A percentile compares a stretch with the other conserved stretches of the same genome.
Evolutionary conservation across 2,329 filamentous ascomycete genomes (phyloP).

Genomic region (Beauveria australis): DNA sequence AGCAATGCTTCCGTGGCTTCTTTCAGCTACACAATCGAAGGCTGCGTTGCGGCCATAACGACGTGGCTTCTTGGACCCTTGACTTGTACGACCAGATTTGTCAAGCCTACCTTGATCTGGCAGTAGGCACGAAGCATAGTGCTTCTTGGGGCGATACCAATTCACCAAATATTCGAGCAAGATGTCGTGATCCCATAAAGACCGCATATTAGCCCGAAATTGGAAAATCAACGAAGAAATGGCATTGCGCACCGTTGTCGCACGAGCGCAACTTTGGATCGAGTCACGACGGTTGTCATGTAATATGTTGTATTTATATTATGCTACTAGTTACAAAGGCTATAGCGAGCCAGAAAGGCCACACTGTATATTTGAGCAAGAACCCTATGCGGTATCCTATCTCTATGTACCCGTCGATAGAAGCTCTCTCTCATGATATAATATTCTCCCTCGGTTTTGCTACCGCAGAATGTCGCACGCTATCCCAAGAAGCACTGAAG

Average conservation of each 20-base stretch:
- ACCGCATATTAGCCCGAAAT: too few species aligned
- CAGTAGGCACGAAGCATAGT: neutral
- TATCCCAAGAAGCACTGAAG: too few species aligned
- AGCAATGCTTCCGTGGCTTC: neutral
- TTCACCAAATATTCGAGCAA: neutral
- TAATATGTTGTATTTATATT: neutral
- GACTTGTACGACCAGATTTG: neutral
- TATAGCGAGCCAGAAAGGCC: too few species aligned
- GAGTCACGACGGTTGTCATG: neutral
- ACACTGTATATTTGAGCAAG: neutral
- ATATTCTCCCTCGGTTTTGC: too few species aligned
- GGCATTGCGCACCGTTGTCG: neutral
- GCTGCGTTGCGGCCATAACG: neutral
- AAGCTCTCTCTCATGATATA: too few species aligned
- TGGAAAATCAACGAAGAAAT: neutral
- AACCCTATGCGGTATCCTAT: neutral
- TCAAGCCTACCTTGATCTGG: neutral
- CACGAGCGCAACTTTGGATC: neutral
- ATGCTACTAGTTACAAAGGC: neutral
- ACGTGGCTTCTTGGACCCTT: neutral
- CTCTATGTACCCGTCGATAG: too few species aligned
- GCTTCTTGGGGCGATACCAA: neutral
- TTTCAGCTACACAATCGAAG: slow-evolving; percentile 1
- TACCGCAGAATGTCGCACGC: too few species aligned
- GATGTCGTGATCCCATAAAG: too few species aligned